Conservation (phyloP, 305 asterid species). For the Solanum hybrid region DNA sequence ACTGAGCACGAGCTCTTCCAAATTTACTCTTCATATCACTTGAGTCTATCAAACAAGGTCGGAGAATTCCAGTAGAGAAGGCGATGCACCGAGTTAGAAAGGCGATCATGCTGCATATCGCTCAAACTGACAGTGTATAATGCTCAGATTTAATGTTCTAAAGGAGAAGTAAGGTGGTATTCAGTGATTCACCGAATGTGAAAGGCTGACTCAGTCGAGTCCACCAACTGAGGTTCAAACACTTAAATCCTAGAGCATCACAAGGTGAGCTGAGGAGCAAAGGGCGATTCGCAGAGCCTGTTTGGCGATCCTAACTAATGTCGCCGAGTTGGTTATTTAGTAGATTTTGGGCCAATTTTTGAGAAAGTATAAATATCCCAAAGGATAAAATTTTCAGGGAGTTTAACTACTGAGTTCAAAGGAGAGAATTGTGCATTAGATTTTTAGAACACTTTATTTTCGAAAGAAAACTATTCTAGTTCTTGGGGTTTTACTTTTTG, state of each 20-base stretch:
- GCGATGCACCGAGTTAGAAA: neutral
- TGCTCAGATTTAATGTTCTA: neutral
- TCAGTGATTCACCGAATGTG: neutral
- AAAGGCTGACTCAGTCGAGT: neutral
- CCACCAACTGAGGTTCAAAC: neutral
- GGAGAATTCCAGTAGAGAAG: neutral
- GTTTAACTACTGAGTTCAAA: neutral
- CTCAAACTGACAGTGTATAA: neutral
- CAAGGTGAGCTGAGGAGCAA: neutral
- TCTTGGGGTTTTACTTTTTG: neutral
- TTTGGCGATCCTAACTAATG: neutral
- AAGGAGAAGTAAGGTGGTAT: neutral
- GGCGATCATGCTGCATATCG: neutral
- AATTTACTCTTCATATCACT: neutral
- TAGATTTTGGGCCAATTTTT: neutral
- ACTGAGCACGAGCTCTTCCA: neutral
- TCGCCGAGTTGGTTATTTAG: neutral
- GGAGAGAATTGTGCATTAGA: neutral
- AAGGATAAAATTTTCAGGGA: neutral
- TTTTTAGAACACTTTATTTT: neutral
- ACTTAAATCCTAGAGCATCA: neutral
- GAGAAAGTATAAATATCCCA: neutral
- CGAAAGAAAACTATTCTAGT: neutral
- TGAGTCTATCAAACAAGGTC: neutral
- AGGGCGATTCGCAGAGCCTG: neutral